Evolutionary conservation across 768 basidiomycete genomes (phyloP), one percentile per base, ranked within the genome.

Genomic region (Mycena chlorophos): DNA sequence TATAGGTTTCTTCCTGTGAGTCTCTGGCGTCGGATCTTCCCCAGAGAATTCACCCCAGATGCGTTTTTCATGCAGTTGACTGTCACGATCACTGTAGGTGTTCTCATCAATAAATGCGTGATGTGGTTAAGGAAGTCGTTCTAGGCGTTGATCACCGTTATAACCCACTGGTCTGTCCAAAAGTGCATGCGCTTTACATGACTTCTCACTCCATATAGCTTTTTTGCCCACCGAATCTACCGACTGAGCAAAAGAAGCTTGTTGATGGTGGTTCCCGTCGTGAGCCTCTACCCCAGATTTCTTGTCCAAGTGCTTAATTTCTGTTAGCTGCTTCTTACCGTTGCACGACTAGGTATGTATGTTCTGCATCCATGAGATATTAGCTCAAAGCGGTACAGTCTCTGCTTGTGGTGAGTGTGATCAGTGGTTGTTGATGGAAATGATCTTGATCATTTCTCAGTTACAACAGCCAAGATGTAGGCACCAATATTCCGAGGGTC

Each of bases 141-240:
- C 30, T 45, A 72, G 76, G 76, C 74, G 1, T 51, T 76, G 27
- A 58, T 77, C 4, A 77, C 76, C 10, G 75, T 77, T 38, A 64
- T 72, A 3, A 75, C 77, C 10, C 77, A 78, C 38, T 75, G 76
- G 76, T 78, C 55, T 13, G 26, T n/a, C 45, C 45, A 25, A 20
- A 30, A 31, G 20, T 25, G 8, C 40, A 20, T 25, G n/a, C 6
- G 0, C 3, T 39, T 17, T 25, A 56, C 20, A n/a, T 30, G 5
- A 16, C 37, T 19, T 23, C 28, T 20, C 17, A 4, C 45, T 47
- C 5, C 20, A 22, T 14, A 8, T 22, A 75, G 74, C 51, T 75
- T 74, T 46, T 74, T 71, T 26, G 62, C 66, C 0, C 69, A 69
- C 45, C 68, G 73, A 25, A 74, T 75, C 55, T 68, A 68, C 53